Base-by-base conservation (phyloP, 345 rosid species). In the Citrus medica region DNA sequence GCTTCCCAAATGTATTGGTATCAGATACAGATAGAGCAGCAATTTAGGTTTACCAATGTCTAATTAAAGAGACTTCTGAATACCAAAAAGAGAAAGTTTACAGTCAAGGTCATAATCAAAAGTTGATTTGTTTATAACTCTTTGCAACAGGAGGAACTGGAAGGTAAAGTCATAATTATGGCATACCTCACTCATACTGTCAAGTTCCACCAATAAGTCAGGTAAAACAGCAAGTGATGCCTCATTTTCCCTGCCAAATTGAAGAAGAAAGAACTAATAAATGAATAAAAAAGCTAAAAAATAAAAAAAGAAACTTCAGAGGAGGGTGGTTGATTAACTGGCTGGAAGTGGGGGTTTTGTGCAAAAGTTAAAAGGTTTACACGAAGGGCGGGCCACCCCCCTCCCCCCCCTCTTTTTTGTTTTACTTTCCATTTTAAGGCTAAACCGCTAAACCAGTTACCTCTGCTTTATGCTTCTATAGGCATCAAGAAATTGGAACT, bases 191-290 rank as follows among this genome's bases (percentile, higher is more conserved):
- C 79, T 85, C 99, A 96, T 88, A 17, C 87, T 74, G 75, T 96
- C 99, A 78, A 96, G 94, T 89, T 96, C 99, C 80, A 83, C 68
- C 65, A 96, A 80, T 65, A 96, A 86, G 83, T 94, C 98, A 70
- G 99, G 91, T 78, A 96, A 89, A 79, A 96, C 99, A 80, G 98
- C 91, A 83, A 96, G 98, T 70, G 98, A 96, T 6, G 99, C 99
- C 86, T 96, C 99, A 86, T 96, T 96, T 88, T 96, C 99, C 90
- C 99, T 96, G 86, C 65, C 66, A 81, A 51, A 76, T 79, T 67
- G 21, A 69, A 30, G 63, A 79, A 65, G 63, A 65, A 66, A 21
- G 35, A 75, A 40, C 13, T 40, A 40, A 40, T 33, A 21, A 79
- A 81, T 55, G 9, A 51, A 40, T 10, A 76, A 66, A 33, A 14